Conservation (phyloP, 2,329 filamentous ascomycete species). For the Fusarium sarcochroum region DNA sequence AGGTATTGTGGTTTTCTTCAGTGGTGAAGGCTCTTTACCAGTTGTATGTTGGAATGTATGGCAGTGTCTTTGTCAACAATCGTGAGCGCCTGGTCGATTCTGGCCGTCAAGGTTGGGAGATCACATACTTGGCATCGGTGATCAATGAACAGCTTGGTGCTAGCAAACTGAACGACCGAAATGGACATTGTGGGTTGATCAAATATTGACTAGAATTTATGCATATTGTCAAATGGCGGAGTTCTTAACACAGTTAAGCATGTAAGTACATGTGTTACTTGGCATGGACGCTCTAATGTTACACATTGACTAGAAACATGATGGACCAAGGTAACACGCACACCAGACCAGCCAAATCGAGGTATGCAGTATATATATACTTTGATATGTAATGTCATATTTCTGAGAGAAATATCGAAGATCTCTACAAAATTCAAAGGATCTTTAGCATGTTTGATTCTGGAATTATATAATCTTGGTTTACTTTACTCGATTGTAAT, state of each 20-base stretch:
- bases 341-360: too few relatives aligned
- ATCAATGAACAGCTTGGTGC: not conserved
- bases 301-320: not conserved
- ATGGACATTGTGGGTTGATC: not conserved
- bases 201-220: not conserved
- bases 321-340: not conserved
- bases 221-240: not conserved
- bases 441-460: too few relatives aligned
- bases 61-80: not conserved
- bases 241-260: not conserved
- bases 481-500: too few relatives aligned
- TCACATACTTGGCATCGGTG: not conserved
- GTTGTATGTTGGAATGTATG: slow-evolving; percentile 1
- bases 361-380: too few relatives aligned
- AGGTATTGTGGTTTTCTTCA: not conserved
- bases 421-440: too few relatives aligned
- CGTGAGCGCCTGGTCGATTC: not conserved
- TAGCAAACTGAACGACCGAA: not conserved
- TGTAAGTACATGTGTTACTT: not conserved
- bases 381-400: too few relatives aligned
- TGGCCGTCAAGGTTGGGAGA: not conserved
- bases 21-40: not conserved
- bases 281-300: slow-evolving; percentile 2
- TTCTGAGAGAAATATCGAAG: too few relatives aligned
- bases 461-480: too few relatives aligned